Conservation (phyloP, 495 filamentous ascomycete species). For the Penicillium herquei region DNA sequence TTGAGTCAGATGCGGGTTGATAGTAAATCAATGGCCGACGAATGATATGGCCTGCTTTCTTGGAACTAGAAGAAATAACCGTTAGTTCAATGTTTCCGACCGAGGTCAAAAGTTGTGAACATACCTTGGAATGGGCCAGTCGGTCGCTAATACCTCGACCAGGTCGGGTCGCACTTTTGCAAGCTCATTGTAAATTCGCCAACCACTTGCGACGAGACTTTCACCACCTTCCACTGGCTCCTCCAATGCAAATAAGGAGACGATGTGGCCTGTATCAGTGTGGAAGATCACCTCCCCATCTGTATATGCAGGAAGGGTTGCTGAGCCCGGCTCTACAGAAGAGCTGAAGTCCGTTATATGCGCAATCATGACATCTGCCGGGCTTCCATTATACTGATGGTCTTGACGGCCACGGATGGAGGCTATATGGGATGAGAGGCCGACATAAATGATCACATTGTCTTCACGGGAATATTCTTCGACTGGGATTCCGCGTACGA, state of each 20-base stretch:
- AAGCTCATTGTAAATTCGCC: slow-evolving; percentile 60
- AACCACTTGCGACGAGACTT: slow-evolving; percentile 54
- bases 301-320: background rate
- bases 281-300: slow-evolving; percentile 1
- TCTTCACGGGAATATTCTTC: slow-evolving; percentile 44
- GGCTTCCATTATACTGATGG: background rate
- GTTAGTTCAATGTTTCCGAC: too few species aligned
- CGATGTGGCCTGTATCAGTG: slow-evolving; percentile 48
- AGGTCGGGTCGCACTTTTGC: slow-evolving; percentile 55
- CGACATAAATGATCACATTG: slow-evolving; percentile 54
- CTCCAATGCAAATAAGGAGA: slow-evolving; percentile 54
- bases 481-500: slow-evolving; percentile 50
- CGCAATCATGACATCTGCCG: slow-evolving; percentile 42
- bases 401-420: slow-evolving; percentile 49
- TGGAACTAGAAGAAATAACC: background rate
- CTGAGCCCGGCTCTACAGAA: background rate
- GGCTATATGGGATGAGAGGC: slow-evolving; percentile 52
- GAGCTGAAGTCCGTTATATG: slow-evolving; percentile 32
- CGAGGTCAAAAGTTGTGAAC: slow-evolving; percentile 3
- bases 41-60: background rate
- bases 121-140: slow-evolving; percentile 53
- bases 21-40: slow-evolving; percentile 31
- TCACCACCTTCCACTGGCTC: slow-evolving; percentile 52
- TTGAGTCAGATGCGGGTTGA: slow-evolving; percentile 32
- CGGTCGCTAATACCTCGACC: slow-evolving; percentile 49